phyloP scores from a whole-genome alignment of 768 basidiomycete genomes.

The Russula olivacea region DNA sequence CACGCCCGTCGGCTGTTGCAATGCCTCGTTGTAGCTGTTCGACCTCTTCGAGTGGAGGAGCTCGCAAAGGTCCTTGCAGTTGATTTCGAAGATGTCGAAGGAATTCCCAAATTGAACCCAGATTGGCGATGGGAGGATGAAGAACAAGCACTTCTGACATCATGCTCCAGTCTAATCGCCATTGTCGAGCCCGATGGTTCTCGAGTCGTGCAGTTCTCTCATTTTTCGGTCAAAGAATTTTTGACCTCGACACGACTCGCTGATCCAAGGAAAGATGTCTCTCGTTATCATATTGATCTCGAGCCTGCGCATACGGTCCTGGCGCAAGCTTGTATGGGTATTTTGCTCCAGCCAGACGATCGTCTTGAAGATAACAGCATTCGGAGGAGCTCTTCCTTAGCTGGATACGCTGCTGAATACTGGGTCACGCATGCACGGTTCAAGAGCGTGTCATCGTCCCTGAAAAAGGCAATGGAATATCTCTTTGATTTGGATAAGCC shows the following conservation, averaged over 20 bases:
- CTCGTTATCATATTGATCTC: neutral
- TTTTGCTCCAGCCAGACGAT: neutral
- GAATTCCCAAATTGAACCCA: neutral
- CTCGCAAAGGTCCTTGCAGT: slow-evolving; percentile 2
- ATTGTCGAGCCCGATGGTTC: neutral
- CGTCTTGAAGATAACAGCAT: too few species aligned
- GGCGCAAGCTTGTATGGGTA: neutral
- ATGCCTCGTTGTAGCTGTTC: slow-evolving; percentile 3
- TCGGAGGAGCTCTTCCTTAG: neutral
- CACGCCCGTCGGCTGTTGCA: slow-evolving; percentile 2
- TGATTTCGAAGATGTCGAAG: neutral
- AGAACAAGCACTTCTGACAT: neutral
- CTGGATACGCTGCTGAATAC: neutral
- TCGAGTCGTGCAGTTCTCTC: slow-evolving; percentile 1
- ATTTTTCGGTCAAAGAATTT: slow-evolving; percentile 6
- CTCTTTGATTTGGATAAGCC: neutral
- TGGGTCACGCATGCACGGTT: neutral
- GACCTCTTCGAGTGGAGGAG: neutral
- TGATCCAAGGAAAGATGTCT: neutral
- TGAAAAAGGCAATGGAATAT: neutral
- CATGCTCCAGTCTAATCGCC: neutral
- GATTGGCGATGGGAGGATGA: neutral
- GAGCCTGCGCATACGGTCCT: neutral
- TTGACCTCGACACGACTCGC: neutral
- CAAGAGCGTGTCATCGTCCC: neutral